phyloP scores from a whole-genome alignment of 2,329 filamentous ascomycete species.

The Pezicula neosporulosa region DNA sequence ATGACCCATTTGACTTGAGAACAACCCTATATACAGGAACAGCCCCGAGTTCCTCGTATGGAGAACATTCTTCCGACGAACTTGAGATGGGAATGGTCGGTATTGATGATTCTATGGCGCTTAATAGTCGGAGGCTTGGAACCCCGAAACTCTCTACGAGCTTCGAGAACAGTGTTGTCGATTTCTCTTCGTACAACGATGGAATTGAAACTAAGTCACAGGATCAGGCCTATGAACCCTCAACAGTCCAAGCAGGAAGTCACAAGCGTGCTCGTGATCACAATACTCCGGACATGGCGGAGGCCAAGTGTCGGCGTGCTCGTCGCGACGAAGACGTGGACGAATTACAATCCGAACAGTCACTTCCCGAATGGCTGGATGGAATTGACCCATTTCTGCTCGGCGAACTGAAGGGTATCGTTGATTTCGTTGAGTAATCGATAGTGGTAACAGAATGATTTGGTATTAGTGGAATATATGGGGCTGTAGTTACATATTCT shows the following conservation, averaged over 20 bases:
- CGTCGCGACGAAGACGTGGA: constrained; percentile 2
- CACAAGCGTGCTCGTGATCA: background rate
- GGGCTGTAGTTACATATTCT: background rate
- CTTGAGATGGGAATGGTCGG: constrained; percentile 23
- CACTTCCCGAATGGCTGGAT: constrained; percentile 26
- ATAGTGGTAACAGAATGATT: background rate
- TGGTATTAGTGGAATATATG: background rate
- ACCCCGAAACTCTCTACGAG: constrained; percentile 14
- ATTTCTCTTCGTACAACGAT: constrained; percentile 19
- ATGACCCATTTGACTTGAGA: constrained; percentile 1
- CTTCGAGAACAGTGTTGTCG: constrained; percentile 21
- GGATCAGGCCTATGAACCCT: constrained; percentile 10
- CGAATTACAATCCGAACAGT: background rate
- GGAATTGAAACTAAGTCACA: background rate
- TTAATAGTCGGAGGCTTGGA: background rate
- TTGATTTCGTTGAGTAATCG: constrained; percentile 29
- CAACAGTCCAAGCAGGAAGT: background rate
- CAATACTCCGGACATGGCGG: constrained; percentile 3
- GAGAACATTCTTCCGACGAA: constrained; percentile 10
- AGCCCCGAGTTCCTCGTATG: background rate
- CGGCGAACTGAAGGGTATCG: constrained; percentile 24
- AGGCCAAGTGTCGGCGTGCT: constrained; percentile 15
- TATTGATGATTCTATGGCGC: constrained; percentile 15
- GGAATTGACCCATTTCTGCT: constrained; percentile 29
- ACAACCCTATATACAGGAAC: background rate